Evolutionary conservation across 1,139 yeast species (phyloP).

Genomic region (Scheffersomyces cryptocercus): DNA sequence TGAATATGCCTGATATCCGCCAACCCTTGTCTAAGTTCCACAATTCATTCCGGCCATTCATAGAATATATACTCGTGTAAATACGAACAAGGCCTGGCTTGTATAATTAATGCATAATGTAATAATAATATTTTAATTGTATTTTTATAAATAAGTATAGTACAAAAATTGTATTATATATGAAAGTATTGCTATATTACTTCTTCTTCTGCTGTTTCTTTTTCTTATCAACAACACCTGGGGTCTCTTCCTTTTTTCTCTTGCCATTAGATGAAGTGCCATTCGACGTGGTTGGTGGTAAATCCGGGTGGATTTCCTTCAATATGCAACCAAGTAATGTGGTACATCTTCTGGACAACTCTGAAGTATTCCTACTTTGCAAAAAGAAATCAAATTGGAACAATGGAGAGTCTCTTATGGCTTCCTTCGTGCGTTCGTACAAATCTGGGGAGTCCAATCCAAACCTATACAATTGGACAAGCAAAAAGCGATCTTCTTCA

Average conservation of each 20-base stretch:
- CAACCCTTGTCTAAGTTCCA: too few species aligned
- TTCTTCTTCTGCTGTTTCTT: slow-evolving; percentile 4
- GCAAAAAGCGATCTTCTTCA: slow-evolving; percentile 71
- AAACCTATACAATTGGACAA: slow-evolving; percentile 62
- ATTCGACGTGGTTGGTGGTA: slow-evolving; percentile 5
- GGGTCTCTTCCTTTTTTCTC: slow-evolving; percentile 15
- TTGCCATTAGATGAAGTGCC: slow-evolving; percentile 6
- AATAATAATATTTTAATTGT: too few species aligned
- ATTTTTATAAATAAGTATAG: not conserved
- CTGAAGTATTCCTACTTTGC: slow-evolving; percentile 65
- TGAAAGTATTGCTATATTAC: not conserved
- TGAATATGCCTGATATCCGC: too few species aligned
- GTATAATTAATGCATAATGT: too few species aligned
- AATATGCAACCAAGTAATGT: slow-evolving; percentile 66
- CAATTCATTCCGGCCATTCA: too few species aligned
- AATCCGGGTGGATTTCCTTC: slow-evolving; percentile 50
- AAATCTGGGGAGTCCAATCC: slow-evolving; percentile 69
- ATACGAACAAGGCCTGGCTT: too few species aligned
- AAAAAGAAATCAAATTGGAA: slow-evolving; percentile 73
- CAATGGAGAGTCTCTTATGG: slow-evolving; percentile 59
- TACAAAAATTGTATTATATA: not conserved
- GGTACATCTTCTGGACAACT: slow-evolving; percentile 66
- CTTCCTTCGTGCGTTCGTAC: slow-evolving; percentile 62
- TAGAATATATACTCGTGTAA: too few species aligned
- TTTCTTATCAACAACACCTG: slow-evolving; percentile 12